A percentile compares a stretch with the other conserved stretches of the same genome.
These are phyloP conservation scores for Stagonosporopsis rhizophila DNA, from an alignment of 2,329 filamentous ascomycete species.

Conservation along the genomic window DNA sequence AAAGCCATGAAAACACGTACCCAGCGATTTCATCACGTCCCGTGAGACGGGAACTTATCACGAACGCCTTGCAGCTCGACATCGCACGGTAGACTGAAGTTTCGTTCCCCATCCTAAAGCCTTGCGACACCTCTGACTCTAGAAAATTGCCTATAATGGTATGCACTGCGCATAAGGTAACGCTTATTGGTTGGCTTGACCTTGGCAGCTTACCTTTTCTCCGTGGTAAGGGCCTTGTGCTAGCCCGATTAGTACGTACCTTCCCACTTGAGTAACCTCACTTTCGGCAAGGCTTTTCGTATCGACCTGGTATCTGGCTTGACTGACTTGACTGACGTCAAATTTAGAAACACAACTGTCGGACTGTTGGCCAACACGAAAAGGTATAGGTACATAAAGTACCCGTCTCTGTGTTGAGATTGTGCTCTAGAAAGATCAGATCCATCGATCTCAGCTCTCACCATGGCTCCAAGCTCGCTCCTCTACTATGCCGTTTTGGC, in stretches of 20 bases:
- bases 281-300: neutral
- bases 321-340: neutral
- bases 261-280: neutral
- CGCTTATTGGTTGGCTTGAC: neutral
- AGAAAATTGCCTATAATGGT: neutral
- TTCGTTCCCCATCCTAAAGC: neutral
- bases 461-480: constrained; percentile 17
- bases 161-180: neutral
- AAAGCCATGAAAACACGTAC: neutral
- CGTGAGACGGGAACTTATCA: neutral
- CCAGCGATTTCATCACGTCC: too few relatives aligned
- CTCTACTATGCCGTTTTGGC: constrained; percentile 55
- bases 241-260: constrained; percentile 5
- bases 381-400: neutral
- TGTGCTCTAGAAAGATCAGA: neutral
- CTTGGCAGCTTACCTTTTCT: constrained; percentile 8
- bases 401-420: neutral
- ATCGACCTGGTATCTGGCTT: neutral
- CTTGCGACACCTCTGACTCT: neutral
- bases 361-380: neutral
- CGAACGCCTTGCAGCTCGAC: neutral
- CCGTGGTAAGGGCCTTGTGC: neutral
- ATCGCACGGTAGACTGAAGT: neutral
- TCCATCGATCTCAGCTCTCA: constrained; percentile 30
- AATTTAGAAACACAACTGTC: neutral